A percentile compares a stretch with the other conserved stretches of the same genome.
phyloP scores from a whole-genome alignment of 2,329 filamentous ascomycete species.

The Leptographium wingfieldii region DNA sequence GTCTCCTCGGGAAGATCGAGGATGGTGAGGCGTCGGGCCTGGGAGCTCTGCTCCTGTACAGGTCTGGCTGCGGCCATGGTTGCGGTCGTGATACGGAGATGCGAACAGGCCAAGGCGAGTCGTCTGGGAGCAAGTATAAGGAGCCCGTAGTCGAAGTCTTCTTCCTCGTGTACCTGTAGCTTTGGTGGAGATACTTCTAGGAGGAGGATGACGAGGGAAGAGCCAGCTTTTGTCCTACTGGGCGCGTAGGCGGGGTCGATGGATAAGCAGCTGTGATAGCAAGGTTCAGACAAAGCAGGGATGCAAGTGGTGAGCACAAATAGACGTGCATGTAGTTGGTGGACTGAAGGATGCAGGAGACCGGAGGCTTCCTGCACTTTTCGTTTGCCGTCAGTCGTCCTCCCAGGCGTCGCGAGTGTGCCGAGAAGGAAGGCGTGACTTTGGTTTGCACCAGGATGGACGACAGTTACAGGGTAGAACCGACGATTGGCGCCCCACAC shows the following conservation, averaged over 20 bases:
- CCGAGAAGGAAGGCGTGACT: not conserved
- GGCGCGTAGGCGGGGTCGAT: not conserved
- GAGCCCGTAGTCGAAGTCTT: not conserved
- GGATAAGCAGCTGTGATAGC: not conserved
- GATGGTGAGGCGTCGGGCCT: conserved; percentile 17
- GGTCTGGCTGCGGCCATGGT: not conserved
- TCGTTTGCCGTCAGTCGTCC: not conserved
- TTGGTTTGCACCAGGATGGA: not conserved
- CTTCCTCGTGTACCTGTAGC: not conserved
- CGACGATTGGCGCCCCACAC: not conserved
- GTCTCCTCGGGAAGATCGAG: conserved; percentile 34
- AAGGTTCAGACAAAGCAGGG: not conserved
- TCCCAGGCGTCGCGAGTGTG: not conserved
- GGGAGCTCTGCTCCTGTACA: not conserved
- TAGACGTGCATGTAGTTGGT: not conserved
- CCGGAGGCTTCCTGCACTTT: not conserved
- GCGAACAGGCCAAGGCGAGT: not conserved
- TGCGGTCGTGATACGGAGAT: not conserved
- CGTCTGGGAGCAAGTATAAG: not conserved
- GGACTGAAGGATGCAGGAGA: not conserved
- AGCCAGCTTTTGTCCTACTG: not conserved
- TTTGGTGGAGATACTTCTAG: not conserved
- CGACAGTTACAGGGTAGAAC: not conserved
- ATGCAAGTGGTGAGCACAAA: not conserved
- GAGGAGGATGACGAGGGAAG: not conserved